Conservation (phyloP, 306 rosid species). For the Prunus dulcis region DNA sequence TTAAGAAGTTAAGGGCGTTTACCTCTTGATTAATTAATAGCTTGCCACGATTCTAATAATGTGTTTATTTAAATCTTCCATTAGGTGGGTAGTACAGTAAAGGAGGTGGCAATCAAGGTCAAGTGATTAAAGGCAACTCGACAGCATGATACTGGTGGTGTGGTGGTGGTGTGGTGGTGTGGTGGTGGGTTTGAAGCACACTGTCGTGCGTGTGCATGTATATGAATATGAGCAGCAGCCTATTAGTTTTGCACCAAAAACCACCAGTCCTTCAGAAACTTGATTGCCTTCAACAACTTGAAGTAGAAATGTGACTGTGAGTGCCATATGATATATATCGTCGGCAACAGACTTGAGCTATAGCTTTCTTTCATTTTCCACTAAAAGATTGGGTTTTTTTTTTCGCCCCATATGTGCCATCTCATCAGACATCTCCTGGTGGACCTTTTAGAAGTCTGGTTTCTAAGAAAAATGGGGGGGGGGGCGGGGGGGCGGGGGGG, state of each 20-base stretch:
- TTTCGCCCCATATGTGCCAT: background rate
- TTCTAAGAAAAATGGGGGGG: background rate
- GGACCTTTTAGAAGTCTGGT: conserved; percentile 2
- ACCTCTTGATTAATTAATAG: background rate
- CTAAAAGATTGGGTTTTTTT: conserved; percentile 5
- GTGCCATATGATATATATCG: background rate
- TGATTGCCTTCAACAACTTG: background rate
- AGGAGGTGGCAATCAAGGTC: conserved; percentile 6
- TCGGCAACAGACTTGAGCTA: background rate
- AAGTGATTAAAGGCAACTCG: background rate
- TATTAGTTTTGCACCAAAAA: background rate
- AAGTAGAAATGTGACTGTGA: background rate
- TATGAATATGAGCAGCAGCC: background rate
- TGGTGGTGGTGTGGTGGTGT: too few species aligned
- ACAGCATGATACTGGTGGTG: background rate
- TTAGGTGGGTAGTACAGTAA: background rate
- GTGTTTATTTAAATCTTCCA: background rate
- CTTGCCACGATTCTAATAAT: background rate
- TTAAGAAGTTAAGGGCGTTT: background rate
- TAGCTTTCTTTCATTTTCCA: conserved; percentile 13
- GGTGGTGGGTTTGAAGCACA: conserved; percentile 8
- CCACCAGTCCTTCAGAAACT: background rate
- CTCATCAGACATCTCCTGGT: conserved; percentile 9
- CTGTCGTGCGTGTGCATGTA: background rate
- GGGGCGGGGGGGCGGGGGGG: too few species aligned